Conservation (phyloP, 768 basidiomycete genomes). For the Leccinum obscurum region DNA sequence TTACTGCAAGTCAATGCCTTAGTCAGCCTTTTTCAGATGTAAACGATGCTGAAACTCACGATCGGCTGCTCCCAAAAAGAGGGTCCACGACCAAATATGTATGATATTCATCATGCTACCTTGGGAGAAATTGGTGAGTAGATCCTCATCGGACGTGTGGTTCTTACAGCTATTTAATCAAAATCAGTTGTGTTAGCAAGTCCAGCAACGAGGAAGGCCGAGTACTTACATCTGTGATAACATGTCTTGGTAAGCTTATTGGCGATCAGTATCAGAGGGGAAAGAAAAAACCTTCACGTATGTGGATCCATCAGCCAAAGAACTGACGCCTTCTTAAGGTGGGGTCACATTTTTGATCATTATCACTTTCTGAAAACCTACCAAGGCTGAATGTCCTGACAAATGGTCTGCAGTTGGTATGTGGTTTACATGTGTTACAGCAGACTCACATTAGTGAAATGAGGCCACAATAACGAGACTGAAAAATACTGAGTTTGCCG, state of each 20-base stretch:
- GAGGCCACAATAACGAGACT: neutral
- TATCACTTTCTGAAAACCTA: neutral
- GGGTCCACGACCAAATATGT: neutral
- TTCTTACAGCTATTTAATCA: neutral
- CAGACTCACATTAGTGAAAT: neutral
- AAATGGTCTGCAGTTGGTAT: neutral
- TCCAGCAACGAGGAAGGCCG: neutral
- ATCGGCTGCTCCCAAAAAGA: neutral
- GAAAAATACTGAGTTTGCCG: neutral
- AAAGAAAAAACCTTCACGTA: neutral
- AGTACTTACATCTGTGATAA: neutral
- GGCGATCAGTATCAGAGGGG: neutral
- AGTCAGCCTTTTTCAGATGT: neutral
- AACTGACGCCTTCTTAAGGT: neutral
- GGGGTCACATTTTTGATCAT: neutral
- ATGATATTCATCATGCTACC: neutral
- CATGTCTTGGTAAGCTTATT: neutral
- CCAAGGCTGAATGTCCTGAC: neutral
- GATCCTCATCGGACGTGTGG: neutral
- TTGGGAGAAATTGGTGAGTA: neutral
- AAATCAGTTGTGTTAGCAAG: neutral
- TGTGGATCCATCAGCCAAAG: neutral
- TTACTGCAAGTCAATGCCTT: neutral
- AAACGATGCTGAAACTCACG: neutral
- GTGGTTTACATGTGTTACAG: neutral